Conservation (phyloP, 2,329 filamentous ascomycete species). For the Diaporthe aspalathi region DNA sequence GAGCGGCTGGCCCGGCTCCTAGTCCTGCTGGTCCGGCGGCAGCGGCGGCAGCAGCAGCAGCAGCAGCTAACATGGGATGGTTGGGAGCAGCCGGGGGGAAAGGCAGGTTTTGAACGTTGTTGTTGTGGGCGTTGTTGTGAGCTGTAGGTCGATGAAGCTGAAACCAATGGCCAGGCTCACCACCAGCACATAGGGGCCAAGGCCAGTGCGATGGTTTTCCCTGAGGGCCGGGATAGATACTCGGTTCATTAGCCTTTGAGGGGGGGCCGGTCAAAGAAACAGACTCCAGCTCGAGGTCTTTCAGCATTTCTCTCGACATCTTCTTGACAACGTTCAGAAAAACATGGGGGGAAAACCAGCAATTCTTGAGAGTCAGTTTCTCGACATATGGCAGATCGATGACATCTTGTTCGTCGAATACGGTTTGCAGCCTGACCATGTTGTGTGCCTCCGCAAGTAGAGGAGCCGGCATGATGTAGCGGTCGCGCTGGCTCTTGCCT, state of each 20-base stretch:
- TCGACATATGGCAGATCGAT: conserved; percentile 67
- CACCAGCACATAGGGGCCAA: conserved; percentile 41
- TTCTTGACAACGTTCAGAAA: conserved; percentile 62
- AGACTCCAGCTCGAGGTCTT: conserved; percentile 69
- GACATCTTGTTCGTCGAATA: conserved; percentile 49
- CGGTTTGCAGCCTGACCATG: conserved; percentile 46
- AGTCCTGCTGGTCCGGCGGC: neutral
- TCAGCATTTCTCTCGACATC: conserved; percentile 60
- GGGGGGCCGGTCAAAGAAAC: conserved; percentile 70
- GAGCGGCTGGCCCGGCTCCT: neutral
- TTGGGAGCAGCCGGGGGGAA: neutral
- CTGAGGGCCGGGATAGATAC: conserved; percentile 33
- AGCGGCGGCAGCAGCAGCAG: neutral
- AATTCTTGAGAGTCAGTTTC: conserved; percentile 73
- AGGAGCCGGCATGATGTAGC: conserved; percentile 72
- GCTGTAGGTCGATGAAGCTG: conserved; percentile 26
- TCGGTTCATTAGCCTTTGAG: conserved; percentile 36
- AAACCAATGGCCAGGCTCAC: conserved; percentile 36
- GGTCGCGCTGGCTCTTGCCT: conserved; percentile 71
- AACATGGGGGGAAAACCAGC: conserved; percentile 72
- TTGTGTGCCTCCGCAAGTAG: conserved; percentile 52
- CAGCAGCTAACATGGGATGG: too few relatives aligned
- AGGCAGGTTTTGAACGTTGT: neutral
- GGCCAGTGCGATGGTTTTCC: conserved; percentile 38
- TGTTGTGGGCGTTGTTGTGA: neutral